Evolutionary conservation across 1,139 yeast species (phyloP).

Genomic region (Yamadazyma conglobata): DNA sequence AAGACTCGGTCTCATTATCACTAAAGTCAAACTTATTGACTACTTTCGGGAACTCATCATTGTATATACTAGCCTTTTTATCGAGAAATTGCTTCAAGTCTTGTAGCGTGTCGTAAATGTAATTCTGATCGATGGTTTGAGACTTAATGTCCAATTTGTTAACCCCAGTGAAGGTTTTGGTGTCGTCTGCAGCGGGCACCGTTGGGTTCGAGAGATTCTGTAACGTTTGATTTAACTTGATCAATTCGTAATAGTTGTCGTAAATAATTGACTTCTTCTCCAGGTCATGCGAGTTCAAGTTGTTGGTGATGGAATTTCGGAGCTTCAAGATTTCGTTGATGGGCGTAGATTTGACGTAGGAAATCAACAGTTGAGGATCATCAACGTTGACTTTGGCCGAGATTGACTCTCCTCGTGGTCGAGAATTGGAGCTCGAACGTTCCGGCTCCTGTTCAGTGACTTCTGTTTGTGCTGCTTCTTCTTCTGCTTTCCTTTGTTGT

Average conservation of each 20-base stretch:
- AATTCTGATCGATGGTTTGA: conserved; percentile 15
- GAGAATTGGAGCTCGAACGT: background rate
- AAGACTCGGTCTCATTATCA: conserved; percentile 17
- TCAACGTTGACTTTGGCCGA: conserved; percentile 14
- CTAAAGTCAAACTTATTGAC: conserved; percentile 18
- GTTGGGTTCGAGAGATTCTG: conserved; percentile 25
- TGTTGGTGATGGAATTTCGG: conserved; percentile 30
- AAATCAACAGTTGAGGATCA: conserved; percentile 23
- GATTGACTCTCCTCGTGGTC: conserved; percentile 3
- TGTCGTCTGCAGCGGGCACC: conserved; percentile 5
- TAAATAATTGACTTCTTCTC: conserved; percentile 45
- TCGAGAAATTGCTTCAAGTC: conserved; percentile 28
- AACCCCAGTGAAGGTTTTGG: conserved; percentile 9
- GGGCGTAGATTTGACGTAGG: conserved; percentile 31
- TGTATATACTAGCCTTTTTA: conserved; percentile 22
- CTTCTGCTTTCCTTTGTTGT: conserved; percentile 14
- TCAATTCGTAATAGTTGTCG: conserved; percentile 45
- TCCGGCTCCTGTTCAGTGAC: conserved; percentile 20
- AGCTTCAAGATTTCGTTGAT: conserved; percentile 35
- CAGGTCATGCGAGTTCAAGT: conserved; percentile 39
- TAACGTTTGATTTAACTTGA: conserved; percentile 39
- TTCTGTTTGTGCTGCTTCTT: conserved; percentile 5
- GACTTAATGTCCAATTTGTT: conserved; percentile 3
- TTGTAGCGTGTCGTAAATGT: conserved; percentile 24
- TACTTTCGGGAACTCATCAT: conserved; percentile 28